Evolutionary conservation across 257 asterid species (phyloP), one percentile per base, ranked within the genome.

Genomic region (Salvia hispanica): DNA sequence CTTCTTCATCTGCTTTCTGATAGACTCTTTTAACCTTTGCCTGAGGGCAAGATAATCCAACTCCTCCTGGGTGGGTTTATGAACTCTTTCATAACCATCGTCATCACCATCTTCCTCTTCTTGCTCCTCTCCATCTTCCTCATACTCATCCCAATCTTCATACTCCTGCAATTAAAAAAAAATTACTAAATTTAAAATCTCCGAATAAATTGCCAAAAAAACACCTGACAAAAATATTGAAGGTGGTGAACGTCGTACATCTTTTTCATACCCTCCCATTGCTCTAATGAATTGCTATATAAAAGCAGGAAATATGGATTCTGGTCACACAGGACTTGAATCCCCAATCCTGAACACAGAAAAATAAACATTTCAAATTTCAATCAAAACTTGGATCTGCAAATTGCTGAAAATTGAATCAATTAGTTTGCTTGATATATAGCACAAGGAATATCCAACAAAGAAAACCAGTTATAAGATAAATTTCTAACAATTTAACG

Each of bases 111-210:
- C 25, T 21, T 21, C 25, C 25, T 21, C 25, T 21, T 21, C 86
- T 52, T 75, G 74, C 44, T 85, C 91, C n/a, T 71, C 84, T 33
- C 54, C 78, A 54, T 85, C 87, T 45, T 76, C 80, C 66, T 92
- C 98, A 37, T 92, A 89, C 77, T 84, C 96, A 72, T 89, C 91
- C 84, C 80, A 85, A 66, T 82, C 61, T 67, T 85, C 98, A 68
- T 85, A 77, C 66, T 78, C 94, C 96, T 92, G 85, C 72, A 75
- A 53, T 46, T 25, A 66, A 53, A 9, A 12, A 1, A 21, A 0
- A 13, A 4, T n/a, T 59, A 21, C n/a, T 11, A 31, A 11, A 4
- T 36, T 12, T 36, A 8, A 56, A 7, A 57, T 25, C 33, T 7
- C 43, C 14, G 16, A 66, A 25, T 25, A 25, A 25, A 47, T 45